Conservation (phyloP, 352 stramenopile genomes). For the Globisporangium parvum region DNA sequence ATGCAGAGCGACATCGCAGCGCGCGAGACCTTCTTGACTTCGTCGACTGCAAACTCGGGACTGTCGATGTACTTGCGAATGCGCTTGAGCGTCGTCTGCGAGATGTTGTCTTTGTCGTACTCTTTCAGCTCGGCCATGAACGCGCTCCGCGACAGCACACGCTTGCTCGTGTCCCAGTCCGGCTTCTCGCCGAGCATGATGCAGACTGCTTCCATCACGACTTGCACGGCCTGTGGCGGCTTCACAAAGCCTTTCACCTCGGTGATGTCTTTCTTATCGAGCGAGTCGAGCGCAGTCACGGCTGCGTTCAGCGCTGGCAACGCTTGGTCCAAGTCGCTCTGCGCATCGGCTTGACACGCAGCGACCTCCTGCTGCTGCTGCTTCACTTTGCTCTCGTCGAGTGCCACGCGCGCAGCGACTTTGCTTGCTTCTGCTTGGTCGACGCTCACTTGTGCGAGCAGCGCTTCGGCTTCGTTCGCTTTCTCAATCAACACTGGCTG, state of each 20-base stretch:
- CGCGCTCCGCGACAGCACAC: slow-evolving; percentile 55
- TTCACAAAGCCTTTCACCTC: slow-evolving; percentile 86
- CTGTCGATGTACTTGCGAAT: slow-evolving; percentile 83
- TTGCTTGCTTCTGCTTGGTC: slow-evolving; percentile 47
- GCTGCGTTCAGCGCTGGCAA: slow-evolving; percentile 71
- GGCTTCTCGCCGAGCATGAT: slow-evolving; percentile 83
- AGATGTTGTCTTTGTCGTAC: slow-evolving; percentile 83
- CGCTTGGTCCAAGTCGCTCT: slow-evolving; percentile 65
- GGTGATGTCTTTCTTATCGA: slow-evolving; percentile 86
- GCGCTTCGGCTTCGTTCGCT: slow-evolving; percentile 46
- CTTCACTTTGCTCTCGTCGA: slow-evolving; percentile 60
- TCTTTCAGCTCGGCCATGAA: slow-evolving; percentile 85
- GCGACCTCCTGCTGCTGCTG: slow-evolving; percentile 58
- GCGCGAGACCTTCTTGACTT: slow-evolving; percentile 77
- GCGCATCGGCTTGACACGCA: slow-evolving; percentile 59
- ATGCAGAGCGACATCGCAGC: slow-evolving; percentile 85
- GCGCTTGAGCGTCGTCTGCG: slow-evolving; percentile 46
- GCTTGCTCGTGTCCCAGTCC: slow-evolving; percentile 83
- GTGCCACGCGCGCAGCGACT: slow-evolving; percentile 43
- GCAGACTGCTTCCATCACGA: slow-evolving; percentile 86
- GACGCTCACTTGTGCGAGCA: slow-evolving; percentile 54
- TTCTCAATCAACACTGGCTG: slow-evolving; percentile 72
- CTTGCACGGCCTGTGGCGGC: slow-evolving; percentile 71
- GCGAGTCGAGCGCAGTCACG: slow-evolving; percentile 63
- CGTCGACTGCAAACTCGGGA: slow-evolving; percentile 74